Conservation (phyloP, 2,329 filamentous ascomycete genomes). For the Pyrenochaeta sp. region DNA sequence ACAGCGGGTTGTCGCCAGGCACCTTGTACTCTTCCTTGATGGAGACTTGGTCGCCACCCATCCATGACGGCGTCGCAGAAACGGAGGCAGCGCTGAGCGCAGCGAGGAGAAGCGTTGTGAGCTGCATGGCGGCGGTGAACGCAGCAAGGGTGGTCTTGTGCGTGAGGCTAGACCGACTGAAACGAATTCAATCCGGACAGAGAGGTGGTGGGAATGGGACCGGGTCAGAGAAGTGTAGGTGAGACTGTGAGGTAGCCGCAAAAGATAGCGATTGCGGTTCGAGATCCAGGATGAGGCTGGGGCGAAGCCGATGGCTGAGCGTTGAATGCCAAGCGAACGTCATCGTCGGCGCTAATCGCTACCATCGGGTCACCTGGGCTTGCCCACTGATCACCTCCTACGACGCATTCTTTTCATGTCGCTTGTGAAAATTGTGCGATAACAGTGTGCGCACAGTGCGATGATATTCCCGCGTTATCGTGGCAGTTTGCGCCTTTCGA, state of each 20-base stretch:
- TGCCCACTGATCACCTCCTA: background rate
- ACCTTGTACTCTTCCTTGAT: conserved; percentile 68
- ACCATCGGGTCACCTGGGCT: background rate
- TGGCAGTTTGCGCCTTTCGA: too few relatives aligned
- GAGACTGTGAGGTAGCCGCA: background rate
- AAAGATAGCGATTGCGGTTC: background rate
- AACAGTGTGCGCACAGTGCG: too few relatives aligned
- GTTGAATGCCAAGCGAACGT: background rate
- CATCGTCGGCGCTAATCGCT: background rate
- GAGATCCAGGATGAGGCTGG: background rate
- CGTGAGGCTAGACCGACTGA: background rate
- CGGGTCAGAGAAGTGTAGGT: background rate
- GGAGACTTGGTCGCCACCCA: conserved; percentile 58
- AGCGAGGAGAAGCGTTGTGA: conserved; percentile 49
- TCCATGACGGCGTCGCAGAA: conserved; percentile 48
- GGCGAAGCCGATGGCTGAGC: background rate
- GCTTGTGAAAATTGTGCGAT: too few relatives aligned
- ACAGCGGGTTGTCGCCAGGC: conserved; percentile 84
- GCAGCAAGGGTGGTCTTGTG: background rate
- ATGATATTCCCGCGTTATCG: too few relatives aligned
- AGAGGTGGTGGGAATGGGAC: background rate
- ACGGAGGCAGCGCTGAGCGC: conserved; percentile 57
- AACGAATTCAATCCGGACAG: background rate
- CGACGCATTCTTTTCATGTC: too few relatives aligned
- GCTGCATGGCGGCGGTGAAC: conserved; percentile 39